phyloP scores from a whole-genome alignment of 192 early-diverging fungal species.

The Backusella australiensis region DNA sequence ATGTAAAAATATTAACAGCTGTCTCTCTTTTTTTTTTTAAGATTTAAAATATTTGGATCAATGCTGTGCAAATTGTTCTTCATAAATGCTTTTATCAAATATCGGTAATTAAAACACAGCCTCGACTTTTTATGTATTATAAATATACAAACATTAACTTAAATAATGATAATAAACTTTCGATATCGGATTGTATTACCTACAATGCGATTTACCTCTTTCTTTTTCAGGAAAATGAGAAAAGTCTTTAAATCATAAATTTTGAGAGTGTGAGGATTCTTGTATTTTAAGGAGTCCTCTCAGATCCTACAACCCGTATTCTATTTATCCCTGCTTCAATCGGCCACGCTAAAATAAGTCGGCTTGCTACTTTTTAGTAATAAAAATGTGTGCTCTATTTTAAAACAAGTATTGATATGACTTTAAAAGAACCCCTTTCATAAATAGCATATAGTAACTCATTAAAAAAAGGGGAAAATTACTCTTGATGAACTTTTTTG shows the following conservation, averaged over 20 bases:
- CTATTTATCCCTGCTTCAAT: background rate
- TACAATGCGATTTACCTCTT: too few relatives aligned
- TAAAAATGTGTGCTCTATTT: background rate
- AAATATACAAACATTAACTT: too few relatives aligned
- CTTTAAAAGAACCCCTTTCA: background rate
- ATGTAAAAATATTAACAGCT: too few relatives aligned
- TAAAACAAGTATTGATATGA: background rate
- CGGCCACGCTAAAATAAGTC: background rate
- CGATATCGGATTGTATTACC: too few relatives aligned
- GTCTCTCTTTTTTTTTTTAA: background rate
- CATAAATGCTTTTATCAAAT: background rate
- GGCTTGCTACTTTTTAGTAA: background rate
- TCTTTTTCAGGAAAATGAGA: too few relatives aligned
- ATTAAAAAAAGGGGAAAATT: background rate
- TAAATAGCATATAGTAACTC: background rate
- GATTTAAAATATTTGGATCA: constrained; percentile 20
- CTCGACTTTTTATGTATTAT: too few relatives aligned
- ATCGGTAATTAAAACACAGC: background rate
- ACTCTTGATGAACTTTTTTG: too few relatives aligned
- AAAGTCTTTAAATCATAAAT: too few relatives aligned
- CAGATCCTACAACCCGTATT: background rate
- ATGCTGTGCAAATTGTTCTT: constrained; percentile 20
- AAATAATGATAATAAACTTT: too few relatives aligned
- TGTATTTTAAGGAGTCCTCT: background rate
- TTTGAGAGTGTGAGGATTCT: background rate